Evolutionary conservation across 2,329 filamentous ascomycete genomes (phyloP).

Genomic region (Ilyonectria robusta): DNA sequence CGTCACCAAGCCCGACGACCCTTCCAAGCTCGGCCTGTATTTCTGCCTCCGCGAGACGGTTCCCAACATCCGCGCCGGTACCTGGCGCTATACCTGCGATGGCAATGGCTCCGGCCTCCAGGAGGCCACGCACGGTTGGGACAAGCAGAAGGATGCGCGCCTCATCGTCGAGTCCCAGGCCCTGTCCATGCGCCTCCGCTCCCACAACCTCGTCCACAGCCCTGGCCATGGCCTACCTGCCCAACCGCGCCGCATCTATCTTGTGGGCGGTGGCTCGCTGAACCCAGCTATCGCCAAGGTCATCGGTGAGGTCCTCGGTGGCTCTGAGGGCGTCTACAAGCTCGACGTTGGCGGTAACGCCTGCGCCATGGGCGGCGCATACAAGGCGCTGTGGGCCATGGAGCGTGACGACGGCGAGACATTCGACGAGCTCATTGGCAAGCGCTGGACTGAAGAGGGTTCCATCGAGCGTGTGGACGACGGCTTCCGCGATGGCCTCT

Average conservation of each 20-base stretch:
- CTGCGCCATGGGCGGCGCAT: conserved; percentile 92
- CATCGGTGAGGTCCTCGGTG: conserved; percentile 89
- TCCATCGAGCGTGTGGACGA: conserved; percentile 87
- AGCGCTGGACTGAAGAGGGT: conserved; percentile 86
- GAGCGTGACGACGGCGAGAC: conserved; percentile 78
- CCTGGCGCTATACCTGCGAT: conserved; percentile 82
- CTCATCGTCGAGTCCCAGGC: conserved; percentile 96
- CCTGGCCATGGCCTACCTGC: conserved; percentile 74
- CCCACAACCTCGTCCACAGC: conserved; percentile 78
- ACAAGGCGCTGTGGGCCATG: conserved; percentile 95
- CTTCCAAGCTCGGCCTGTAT: conserved; percentile 91
- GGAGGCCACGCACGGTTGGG: conserved; percentile 54
- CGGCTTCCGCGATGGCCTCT: conserved; percentile 82
- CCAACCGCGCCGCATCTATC: conserved; percentile 90
- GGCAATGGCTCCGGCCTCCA: conserved; percentile 68
- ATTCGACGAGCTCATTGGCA: conserved; percentile 90
- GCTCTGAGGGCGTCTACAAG: conserved; percentile 90
- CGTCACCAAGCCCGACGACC: conserved; percentile 63
- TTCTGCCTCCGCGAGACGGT: conserved; percentile 97
- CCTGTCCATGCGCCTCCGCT: conserved; percentile 89
- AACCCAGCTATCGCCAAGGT: conserved; percentile 92
- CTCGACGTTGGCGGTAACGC: conserved; percentile 96
- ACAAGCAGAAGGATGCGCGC: conserved; percentile 81
- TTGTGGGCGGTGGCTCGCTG: conserved; percentile 91
- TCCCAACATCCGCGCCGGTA: conserved; percentile 87